A percentile compares a stretch with the other conserved stretches of the same genome.
phyloP scores from a whole-genome alignment of 1,139 yeast genomes.

The Blastobotrys persicus region DNA sequence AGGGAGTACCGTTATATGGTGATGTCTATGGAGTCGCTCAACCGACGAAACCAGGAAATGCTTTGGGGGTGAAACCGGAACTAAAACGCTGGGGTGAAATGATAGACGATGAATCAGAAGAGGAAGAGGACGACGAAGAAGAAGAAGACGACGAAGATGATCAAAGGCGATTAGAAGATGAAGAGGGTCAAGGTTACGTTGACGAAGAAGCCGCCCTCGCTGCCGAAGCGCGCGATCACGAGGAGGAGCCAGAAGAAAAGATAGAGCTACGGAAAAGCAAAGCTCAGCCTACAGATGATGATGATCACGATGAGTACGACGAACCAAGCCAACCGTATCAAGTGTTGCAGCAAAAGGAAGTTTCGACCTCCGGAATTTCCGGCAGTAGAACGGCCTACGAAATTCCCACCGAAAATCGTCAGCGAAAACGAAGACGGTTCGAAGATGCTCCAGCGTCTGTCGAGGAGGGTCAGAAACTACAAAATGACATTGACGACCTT shows the following conservation, averaged over 20 bases:
- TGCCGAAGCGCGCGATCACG: slow-evolving; percentile 22
- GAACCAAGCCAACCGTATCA: slow-evolving; percentile 39
- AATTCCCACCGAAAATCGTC: slow-evolving; percentile 24
- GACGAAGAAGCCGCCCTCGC: slow-evolving; percentile 30
- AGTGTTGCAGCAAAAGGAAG: slow-evolving; percentile 41
- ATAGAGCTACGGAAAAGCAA: slow-evolving; percentile 26
- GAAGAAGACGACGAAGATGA: slow-evolving; percentile 35
- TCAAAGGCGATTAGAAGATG: slow-evolving; percentile 11
- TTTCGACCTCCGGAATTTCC: slow-evolving; percentile 26
- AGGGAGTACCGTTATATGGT: slow-evolving; percentile 38
- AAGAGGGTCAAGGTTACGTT: slow-evolving; percentile 28
- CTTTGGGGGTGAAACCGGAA: slow-evolving; percentile 45
- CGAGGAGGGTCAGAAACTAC: slow-evolving; percentile 6
- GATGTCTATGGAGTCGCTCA: slow-evolving; percentile 34
- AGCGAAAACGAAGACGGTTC: slow-evolving; percentile 22
- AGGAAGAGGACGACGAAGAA: slow-evolving; percentile 35
- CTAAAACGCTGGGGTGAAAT: slow-evolving; percentile 37
- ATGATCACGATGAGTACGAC: neutral
- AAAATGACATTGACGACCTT: slow-evolving; percentile 16
- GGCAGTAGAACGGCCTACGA: slow-evolving; percentile 27
- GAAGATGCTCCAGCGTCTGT: slow-evolving; percentile 17
- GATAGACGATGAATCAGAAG: slow-evolving; percentile 34
- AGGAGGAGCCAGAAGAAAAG: slow-evolving; percentile 14
- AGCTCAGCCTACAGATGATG: slow-evolving; percentile 10
- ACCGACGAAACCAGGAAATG: slow-evolving; percentile 27